Percentiles rank a stretch among this genome's conserved stretches.
phyloP scores from a whole-genome alignment of 441 rosid species.

The Croton laevigatus region DNA sequence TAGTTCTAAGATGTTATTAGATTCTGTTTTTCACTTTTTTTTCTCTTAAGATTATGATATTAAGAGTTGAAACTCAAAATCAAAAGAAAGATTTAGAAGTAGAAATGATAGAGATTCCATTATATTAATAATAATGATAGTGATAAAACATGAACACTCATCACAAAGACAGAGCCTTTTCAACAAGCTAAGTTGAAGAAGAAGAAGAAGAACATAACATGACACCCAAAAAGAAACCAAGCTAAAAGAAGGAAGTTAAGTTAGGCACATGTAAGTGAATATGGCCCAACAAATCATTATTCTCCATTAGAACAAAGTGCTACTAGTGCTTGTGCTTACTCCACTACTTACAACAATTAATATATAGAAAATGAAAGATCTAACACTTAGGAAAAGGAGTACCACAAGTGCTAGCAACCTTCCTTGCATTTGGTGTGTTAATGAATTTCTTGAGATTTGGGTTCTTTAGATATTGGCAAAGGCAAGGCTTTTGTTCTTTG shows the following conservation, averaged over 20 bases:
- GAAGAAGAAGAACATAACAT: neutral
- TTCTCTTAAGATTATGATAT: no score
- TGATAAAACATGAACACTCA: conserved; percentile 6
- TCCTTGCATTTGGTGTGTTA: conserved; percentile 77
- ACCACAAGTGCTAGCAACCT: conserved; percentile 64
- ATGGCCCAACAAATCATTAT: conserved; percentile 16
- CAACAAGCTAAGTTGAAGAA: no score
- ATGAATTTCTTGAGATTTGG: conserved; percentile 58
- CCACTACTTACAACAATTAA: neutral
- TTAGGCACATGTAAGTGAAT: neutral
- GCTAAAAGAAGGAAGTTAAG: conserved; percentile 13
- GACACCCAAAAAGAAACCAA: conserved; percentile 1
- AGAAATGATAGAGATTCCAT: neutral
- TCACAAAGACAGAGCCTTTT: neutral
- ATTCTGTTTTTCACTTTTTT: no score
- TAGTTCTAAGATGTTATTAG: no score
- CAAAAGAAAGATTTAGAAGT: neutral
- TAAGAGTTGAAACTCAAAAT: no score
- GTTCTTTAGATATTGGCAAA: conserved; percentile 73
- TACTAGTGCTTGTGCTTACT: conserved; percentile 15
- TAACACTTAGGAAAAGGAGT: conserved; percentile 74
- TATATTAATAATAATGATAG: no score
- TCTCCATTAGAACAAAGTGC: conserved; percentile 10
- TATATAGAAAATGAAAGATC: neutral
- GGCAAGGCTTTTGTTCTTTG: conserved; percentile 85